These are phyloP conservation scores for Cladosporium phlei DNA, from an alignment of 2,329 filamentous ascomycete species.

Conservation along the genomic window DNA sequence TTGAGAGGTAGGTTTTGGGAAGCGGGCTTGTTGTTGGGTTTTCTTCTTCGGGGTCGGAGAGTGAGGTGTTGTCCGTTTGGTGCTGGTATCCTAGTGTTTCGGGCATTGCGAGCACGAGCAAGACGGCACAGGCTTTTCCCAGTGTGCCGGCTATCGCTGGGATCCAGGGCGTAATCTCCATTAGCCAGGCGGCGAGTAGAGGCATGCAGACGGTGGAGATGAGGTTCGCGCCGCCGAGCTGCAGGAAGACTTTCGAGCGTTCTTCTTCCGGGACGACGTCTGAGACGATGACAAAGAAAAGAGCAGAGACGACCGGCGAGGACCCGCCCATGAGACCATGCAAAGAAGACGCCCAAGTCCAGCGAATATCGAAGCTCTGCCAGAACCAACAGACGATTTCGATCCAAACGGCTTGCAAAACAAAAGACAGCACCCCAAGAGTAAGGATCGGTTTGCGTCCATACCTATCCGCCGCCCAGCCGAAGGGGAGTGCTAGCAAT, in stretches of 20 bases:
- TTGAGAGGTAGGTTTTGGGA: not conserved
- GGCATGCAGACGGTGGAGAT: slow-evolving; percentile 28
- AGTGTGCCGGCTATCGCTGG: slow-evolving; percentile 26
- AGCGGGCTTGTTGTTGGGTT: not conserved
- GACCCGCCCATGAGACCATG: slow-evolving; percentile 30
- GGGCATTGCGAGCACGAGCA: slow-evolving; percentile 23
- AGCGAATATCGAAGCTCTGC: slow-evolving; percentile 30
- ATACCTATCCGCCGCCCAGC: slow-evolving; percentile 33
- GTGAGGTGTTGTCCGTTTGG: not conserved
- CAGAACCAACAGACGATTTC: slow-evolving; percentile 34
- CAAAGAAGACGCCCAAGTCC: slow-evolving; percentile 29
- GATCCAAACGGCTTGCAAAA: slow-evolving; percentile 24
- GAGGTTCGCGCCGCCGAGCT: slow-evolving; percentile 27
- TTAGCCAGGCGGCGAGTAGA: slow-evolving; percentile 31
- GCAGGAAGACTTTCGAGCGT: slow-evolving; percentile 29
- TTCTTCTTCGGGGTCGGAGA: not conserved
- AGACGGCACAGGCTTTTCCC: slow-evolving; percentile 7
- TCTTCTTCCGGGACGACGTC: slow-evolving; percentile 29
- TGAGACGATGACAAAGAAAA: slow-evolving; percentile 28
- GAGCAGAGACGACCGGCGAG: slow-evolving; percentile 21
- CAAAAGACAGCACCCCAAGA: slow-evolving; percentile 24
- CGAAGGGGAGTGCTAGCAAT: slow-evolving; percentile 32
- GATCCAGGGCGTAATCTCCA: slow-evolving; percentile 33
- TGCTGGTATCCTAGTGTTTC: slow-evolving; percentile 30
- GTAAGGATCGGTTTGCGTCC: slow-evolving; percentile 32